phyloP scores from a whole-genome alignment of 2,329 filamentous ascomycete species.

The Bipolaris sorokiniana region DNA sequence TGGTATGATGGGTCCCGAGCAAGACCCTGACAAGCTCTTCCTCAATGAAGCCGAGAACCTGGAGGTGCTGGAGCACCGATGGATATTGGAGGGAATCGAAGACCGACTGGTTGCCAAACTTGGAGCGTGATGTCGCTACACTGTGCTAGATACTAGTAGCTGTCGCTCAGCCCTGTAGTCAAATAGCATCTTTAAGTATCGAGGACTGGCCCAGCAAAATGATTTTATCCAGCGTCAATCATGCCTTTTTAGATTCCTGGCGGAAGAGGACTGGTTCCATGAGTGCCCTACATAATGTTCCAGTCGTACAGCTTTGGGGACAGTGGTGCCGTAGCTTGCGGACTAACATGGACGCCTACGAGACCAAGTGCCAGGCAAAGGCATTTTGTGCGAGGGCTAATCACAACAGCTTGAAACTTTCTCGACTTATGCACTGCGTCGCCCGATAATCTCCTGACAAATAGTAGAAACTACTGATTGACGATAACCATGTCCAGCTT shows the following conservation, averaged over 20 bases:
- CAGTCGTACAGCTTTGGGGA: slow-evolving; percentile 31
- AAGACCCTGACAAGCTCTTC: slow-evolving; percentile 96
- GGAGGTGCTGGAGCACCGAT: slow-evolving; percentile 92
- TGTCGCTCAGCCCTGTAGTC: slow-evolving; percentile 16
- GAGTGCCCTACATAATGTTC: slow-evolving; percentile 31
- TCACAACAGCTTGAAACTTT: slow-evolving; percentile 14
- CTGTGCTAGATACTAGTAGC: slow-evolving; percentile 13
- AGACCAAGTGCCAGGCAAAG: slow-evolving; percentile 15
- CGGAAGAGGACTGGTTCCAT: slow-evolving; percentile 36
- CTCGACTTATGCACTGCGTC: slow-evolving; percentile 26
- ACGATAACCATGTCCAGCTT: slow-evolving; percentile 6
- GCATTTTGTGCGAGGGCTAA: slow-evolving; percentile 5
- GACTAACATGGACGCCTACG: slow-evolving; percentile 22
- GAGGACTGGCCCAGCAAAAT: slow-evolving; percentile 18
- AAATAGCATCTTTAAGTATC: slow-evolving; percentile 10
- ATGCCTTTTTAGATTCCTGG: slow-evolving; percentile 28
- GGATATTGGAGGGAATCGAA: slow-evolving; percentile 87
- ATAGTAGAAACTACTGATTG: slow-evolving; percentile 13
- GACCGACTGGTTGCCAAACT: slow-evolving; percentile 71
- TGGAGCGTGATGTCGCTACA: slow-evolving; percentile 25
- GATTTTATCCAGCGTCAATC: slow-evolving; percentile 33
- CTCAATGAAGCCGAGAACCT: slow-evolving; percentile 91
- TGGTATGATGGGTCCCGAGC: slow-evolving; percentile 87
- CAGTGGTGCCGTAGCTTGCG: slow-evolving; percentile 30
- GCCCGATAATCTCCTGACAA: slow-evolving; percentile 24